Evolutionary conservation across 176 grass and related monocot genomes (phyloP).

Genomic region (Aegilops bicornis): DNA sequence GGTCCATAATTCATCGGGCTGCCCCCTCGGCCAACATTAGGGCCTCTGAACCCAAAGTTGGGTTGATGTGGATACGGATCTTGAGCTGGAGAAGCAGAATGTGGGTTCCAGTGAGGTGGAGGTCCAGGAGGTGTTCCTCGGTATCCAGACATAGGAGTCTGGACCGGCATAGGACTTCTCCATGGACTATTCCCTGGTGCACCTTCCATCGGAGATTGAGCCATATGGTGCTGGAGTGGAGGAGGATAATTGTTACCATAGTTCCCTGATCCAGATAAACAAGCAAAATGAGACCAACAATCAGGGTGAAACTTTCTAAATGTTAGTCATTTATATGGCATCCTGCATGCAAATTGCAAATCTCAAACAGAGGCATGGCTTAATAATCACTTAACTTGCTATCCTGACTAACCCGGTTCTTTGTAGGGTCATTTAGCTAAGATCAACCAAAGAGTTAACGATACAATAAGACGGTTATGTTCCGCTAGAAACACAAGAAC

Average conservation of each 20-base stretch:
- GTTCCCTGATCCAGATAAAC: conserved; percentile 27
- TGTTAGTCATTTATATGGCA: neutral
- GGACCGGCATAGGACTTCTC: conserved; percentile 33
- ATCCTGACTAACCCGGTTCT: neutral
- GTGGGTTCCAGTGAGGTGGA: conserved; percentile 35
- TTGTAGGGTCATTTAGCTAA: neutral
- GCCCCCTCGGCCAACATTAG: conserved; percentile 11
- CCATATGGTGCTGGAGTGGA: conserved; percentile 33
- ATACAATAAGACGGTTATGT: neutral
- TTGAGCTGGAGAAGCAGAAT: conserved; percentile 27
- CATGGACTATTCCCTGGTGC: conserved; percentile 27
- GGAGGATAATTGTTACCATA: conserved; percentile 31
- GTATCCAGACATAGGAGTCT: conserved; percentile 45
- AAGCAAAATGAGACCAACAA: conserved; percentile 6
- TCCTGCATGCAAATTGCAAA: neutral
- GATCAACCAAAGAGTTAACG: neutral
- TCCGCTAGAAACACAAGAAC: neutral
- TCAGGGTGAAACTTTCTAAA: neutral
- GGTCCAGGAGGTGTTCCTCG: conserved; percentile 21
- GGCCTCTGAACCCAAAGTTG: conserved; percentile 16
- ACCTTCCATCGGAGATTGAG: neutral
- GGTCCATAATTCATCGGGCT: conserved; percentile 27
- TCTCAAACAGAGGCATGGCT: neutral
- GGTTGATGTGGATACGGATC: conserved; percentile 29
- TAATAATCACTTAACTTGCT: neutral